Percentiles rank a stretch among this genome's conserved stretches.
Conservation (phyloP, 2,329 filamentous ascomycete species). For the Calonectria hawksworthii region DNA sequence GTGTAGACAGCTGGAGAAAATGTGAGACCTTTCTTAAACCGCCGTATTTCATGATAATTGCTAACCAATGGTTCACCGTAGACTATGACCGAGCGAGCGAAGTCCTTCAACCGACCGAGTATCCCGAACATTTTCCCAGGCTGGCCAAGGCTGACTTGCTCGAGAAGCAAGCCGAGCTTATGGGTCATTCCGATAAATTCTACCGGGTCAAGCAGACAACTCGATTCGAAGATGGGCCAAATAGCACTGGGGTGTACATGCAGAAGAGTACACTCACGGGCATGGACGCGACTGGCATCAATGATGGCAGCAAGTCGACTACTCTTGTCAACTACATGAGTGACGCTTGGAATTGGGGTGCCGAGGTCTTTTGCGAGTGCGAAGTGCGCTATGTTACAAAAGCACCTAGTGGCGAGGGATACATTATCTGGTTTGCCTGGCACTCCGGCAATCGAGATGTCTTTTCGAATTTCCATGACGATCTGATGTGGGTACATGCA, state of each 20-base stretch:
- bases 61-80: constrained; percentile 41
- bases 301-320: constrained; percentile 77
- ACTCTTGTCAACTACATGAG: constrained; percentile 76
- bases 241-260: constrained; percentile 75
- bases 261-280: constrained; percentile 71
- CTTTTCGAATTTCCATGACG: constrained; percentile 42
- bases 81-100: constrained; percentile 69
- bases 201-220: constrained; percentile 72
- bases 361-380: constrained; percentile 78
- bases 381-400: constrained; percentile 75
- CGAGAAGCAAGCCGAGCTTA: constrained; percentile 66
- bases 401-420: constrained; percentile 65
- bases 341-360: constrained; percentile 80
- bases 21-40: constrained; percentile 53
- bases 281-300: constrained; percentile 74
- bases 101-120: constrained; percentile 71
- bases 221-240: constrained; percentile 72
- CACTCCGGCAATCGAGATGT: constrained; percentile 50
- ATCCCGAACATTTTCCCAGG: constrained; percentile 69
- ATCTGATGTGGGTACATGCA: constrained; percentile 77
- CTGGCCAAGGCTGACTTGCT: constrained; percentile 71
- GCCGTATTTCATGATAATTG: neutral
- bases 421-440: constrained; percentile 76
- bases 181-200: constrained; percentile 68
- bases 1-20: constrained; percentile 57